Evolutionary conservation across 2,329 filamentous ascomycete genomes (phyloP).

Genomic region (Penicillium decumbens): DNA sequence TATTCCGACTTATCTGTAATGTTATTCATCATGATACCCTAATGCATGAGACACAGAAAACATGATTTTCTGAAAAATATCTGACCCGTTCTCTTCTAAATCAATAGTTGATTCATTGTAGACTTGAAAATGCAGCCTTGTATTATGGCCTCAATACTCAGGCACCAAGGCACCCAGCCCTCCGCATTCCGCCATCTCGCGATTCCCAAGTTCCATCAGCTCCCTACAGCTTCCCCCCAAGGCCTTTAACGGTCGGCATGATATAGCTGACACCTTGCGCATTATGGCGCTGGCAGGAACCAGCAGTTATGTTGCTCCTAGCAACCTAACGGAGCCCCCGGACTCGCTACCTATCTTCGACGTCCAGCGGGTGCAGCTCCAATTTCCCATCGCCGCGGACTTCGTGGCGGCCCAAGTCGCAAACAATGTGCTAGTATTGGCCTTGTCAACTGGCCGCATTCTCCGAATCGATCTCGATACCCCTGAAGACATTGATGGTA

Average conservation of each 20-base stretch:
- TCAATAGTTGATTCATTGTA: neutral
- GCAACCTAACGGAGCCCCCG: constrained; percentile 56
- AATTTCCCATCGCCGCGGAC: constrained; percentile 90
- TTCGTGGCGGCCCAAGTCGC: constrained; percentile 96
- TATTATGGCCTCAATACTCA: constrained; percentile 1
- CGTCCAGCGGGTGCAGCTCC: constrained; percentile 84
- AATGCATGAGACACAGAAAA: constrained; percentile 1
- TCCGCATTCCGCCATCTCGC: constrained; percentile 20
- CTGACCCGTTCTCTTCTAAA: neutral
- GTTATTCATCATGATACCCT: constrained; percentile 15
- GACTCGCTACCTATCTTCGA: constrained; percentile 85
- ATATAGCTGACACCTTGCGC: constrained; percentile 33
- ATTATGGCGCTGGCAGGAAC: constrained; percentile 66
- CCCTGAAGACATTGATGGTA: constrained; percentile 90
- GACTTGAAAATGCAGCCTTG: neutral
- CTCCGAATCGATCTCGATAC: constrained; percentile 90
- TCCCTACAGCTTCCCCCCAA: constrained; percentile 20
- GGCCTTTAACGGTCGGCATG: constrained; percentile 24
- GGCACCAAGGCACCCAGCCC: constrained; percentile 6
- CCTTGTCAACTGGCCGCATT: constrained; percentile 86
- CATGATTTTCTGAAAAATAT: neutral
- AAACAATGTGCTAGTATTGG: constrained; percentile 92
- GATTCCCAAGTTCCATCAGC: constrained; percentile 20
- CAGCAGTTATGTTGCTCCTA: constrained; percentile 67
- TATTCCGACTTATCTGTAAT: constrained; percentile 11